Evolutionary conservation across 257 asterid species (phyloP), one percentile per base, ranked within the genome.

Genomic region (Solanum lycopersicoides): DNA sequence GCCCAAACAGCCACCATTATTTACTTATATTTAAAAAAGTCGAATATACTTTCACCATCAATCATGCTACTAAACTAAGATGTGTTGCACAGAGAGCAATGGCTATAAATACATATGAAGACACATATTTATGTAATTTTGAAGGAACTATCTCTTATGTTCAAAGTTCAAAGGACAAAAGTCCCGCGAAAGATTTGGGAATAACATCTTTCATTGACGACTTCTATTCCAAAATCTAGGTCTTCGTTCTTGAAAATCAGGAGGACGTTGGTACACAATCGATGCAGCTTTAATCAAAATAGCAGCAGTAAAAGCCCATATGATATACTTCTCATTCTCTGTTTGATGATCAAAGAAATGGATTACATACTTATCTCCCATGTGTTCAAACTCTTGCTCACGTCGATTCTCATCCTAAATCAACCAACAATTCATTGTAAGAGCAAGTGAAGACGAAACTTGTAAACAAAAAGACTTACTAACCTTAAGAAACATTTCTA

Each of bases 281-380:
- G 96, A 93, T 63, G 98, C 98, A 73, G 89, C 86, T 86, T 90
- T 86, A 66, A 96, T 95, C 45, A 96, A 90, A 88, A 96, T 91
- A n/a, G 91, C 98, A 88, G 99, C 98, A 75, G 99, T 94, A n/a
- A 95, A 73, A 88, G 96, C 99, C 98, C 97, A 95, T 84, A 96
- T 93, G 2, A 93, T 91, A 37, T 91, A 92, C 10, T 82, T 89
- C 53, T 88, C 88, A 34, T 91, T 87, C 71, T 86, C 92, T n/a
- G 87, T 73, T 77, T 83, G 86, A 77, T 96, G 88, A 88, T 96
- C 93, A 73, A 96, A 96, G 91, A 93, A 95, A 89, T 94, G 99
- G 73, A 93, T 93, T 74, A 94, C 83, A 84, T 93, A 94, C 35
- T 91, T 87, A 42, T 59, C n/a, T 59, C 94, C 98, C 93, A 87